Conservation (phyloP, 2,329 filamentous ascomycete genomes). For the Blastomyces parvus region DNA sequence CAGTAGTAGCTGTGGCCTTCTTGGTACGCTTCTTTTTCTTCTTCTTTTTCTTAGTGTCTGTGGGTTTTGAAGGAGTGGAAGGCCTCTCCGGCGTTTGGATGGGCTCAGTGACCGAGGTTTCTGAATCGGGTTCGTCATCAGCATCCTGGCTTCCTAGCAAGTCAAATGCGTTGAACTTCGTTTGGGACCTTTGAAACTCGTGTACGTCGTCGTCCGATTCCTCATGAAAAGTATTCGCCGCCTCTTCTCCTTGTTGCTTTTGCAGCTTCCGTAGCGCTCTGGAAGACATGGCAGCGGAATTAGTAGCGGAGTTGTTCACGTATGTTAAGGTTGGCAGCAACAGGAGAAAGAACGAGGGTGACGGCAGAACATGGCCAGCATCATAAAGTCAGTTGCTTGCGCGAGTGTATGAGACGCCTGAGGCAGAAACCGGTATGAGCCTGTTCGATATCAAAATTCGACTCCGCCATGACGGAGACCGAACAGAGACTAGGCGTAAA, state of each 20-base stretch:
- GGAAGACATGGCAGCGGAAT: conserved; percentile 46
- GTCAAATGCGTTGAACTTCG: conserved; percentile 46
- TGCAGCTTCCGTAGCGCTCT: conserved; percentile 57
- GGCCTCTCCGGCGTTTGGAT: conserved; percentile 14
- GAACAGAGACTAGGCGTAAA: conserved; percentile 5
- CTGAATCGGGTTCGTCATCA: conserved; percentile 27
- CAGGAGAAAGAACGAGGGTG: background rate
- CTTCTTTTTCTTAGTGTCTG: conserved; percentile 56
- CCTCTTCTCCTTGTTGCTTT: conserved; percentile 44
- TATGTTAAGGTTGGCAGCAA: conserved; percentile 1
- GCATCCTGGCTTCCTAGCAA: conserved; percentile 37
- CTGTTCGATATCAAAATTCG: background rate
- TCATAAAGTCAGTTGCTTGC: background rate
- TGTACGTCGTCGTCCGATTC: conserved; percentile 35
- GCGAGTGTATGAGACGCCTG: background rate
- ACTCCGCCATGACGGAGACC: background rate
- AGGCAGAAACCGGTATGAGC: background rate
- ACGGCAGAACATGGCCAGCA: background rate
- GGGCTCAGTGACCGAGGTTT: conserved; percentile 17
- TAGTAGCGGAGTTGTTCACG: conserved; percentile 1
- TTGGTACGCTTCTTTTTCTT: conserved; percentile 48
- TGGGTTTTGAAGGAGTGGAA: conserved; percentile 35
- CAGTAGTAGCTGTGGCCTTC: conserved; percentile 21
- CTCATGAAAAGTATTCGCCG: conserved; percentile 28
- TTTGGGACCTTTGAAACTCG: conserved; percentile 25